Evolutionary conservation across 1,139 yeast species (phyloP).

Genomic region (Lodderomyces parapsilosis): DNA sequence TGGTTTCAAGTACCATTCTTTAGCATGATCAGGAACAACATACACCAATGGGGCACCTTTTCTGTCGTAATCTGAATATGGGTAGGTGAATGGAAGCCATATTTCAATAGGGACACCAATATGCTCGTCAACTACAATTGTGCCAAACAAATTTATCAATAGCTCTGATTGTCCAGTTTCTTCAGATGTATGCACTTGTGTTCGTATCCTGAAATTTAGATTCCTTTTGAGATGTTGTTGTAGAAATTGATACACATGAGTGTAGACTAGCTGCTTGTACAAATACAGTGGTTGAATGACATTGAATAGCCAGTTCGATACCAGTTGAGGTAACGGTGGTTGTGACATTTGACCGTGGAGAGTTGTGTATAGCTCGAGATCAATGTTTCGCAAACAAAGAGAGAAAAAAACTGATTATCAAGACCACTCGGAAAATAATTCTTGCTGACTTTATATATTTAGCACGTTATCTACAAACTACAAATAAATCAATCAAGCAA

Average conservation of each 20-base stretch:
- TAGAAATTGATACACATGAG: constrained; percentile 60
- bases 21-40: constrained; percentile 48
- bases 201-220: constrained; percentile 56
- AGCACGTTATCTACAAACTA: neutral
- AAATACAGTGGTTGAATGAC: constrained; percentile 51
- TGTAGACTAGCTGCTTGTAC: constrained; percentile 53
- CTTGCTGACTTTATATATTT: neutral
- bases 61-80: constrained; percentile 31
- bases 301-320: constrained; percentile 44
- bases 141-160: constrained; percentile 65
- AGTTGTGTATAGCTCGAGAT: neutral
- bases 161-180: constrained; percentile 58
- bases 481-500: constrained; percentile 6
- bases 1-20: constrained; percentile 47
- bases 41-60: constrained; percentile 59
- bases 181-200: constrained; percentile 62
- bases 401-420: constrained; percentile 6
- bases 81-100: constrained; percentile 78
- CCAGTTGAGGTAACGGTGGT: constrained; percentile 31
- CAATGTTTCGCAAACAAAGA: constrained; percentile 1
- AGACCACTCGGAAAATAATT: neutral
- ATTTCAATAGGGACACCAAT: constrained; percentile 61
- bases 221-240: constrained; percentile 40
- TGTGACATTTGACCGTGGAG: neutral
- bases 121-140: constrained; percentile 33